These are phyloP conservation scores for Alternaria gansuensis DNA, from an alignment of 2,329 filamentous ascomycete genomes.

Conservation along the genomic window DNA sequence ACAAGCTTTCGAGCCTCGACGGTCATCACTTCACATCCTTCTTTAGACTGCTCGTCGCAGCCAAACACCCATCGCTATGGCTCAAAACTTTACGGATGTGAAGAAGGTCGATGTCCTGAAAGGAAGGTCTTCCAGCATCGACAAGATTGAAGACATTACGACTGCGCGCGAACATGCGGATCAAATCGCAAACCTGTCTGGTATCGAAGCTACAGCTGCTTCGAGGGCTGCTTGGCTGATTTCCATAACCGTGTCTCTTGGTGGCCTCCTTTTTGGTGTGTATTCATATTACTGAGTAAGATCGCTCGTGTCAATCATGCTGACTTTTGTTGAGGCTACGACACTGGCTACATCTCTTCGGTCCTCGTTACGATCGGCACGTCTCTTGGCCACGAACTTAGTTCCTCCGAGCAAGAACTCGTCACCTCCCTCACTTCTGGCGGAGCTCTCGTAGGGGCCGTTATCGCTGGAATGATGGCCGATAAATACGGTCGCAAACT, in stretches of 20 bases:
- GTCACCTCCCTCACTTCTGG: conserved; percentile 53
- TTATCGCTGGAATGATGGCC: conserved; percentile 51
- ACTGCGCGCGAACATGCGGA: conserved; percentile 27
- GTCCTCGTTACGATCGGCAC: conserved; percentile 52
- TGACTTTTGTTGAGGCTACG: conserved; percentile 37
- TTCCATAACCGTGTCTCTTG: conserved; percentile 40
- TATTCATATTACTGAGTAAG: neutral
- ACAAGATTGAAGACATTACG: conserved; percentile 37
- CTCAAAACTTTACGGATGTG: conserved; percentile 6
- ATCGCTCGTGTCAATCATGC: neutral
- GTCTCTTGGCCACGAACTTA: conserved; percentile 44
- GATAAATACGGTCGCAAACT: conserved; percentile 48
- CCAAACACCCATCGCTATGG: neutral
- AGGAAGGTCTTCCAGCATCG: conserved; percentile 23
- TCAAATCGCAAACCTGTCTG: conserved; percentile 36
- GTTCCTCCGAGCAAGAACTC: conserved; percentile 50
- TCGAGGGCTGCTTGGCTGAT: conserved; percentile 44
- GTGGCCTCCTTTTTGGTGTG: conserved; percentile 42
- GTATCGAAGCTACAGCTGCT: conserved; percentile 40
- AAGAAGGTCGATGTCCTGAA: conserved; percentile 21
- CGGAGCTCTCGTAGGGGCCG: conserved; percentile 51
- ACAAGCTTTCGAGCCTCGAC: neutral
- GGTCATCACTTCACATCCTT: neutral
- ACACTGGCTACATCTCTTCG: conserved; percentile 53
- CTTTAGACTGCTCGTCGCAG: neutral